phyloP scores from a whole-genome alignment of 2,329 filamentous ascomycete genomes.

The Hymenoscyphus repandus region DNA sequence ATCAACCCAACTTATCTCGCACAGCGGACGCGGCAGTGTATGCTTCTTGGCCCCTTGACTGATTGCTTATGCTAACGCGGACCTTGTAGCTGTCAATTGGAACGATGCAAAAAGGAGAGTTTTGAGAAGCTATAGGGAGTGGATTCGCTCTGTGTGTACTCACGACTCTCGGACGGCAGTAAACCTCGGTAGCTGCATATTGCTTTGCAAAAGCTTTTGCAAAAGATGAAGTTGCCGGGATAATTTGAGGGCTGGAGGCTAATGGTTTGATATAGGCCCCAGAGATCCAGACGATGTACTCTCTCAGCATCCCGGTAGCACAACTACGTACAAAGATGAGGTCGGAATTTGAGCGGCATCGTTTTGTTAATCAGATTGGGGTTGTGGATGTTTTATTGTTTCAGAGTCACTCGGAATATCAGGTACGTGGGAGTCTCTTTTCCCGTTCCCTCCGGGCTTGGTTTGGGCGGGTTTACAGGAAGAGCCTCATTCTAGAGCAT shows the following conservation, averaged over 20 bases:
- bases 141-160: slow-evolving; percentile 82
- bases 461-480: not conserved
- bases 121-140: slow-evolving; percentile 84
- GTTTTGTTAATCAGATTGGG: slow-evolving; percentile 83
- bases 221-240: not conserved
- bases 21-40: slow-evolving; percentile 72
- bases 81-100: slow-evolving; percentile 73
- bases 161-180: not conserved
- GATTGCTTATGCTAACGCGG: slow-evolving; percentile 39
- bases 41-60: slow-evolving; percentile 33
- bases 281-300: slow-evolving; percentile 97
- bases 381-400: slow-evolving; percentile 86
- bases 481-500: too few species aligned
- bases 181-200: not conserved
- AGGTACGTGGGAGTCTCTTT: slow-evolving; percentile 52
- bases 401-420: slow-evolving; percentile 89
- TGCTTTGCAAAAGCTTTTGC: too few species aligned
- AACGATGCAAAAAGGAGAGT: slow-evolving; percentile 82
- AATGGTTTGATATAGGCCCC: slow-evolving; percentile 60
- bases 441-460: not conserved
- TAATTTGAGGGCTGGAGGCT: slow-evolving; percentile 14
- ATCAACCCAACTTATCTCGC: slow-evolving; percentile 93
- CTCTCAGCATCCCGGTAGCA: slow-evolving; percentile 80
- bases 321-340: slow-evolving; percentile 87
- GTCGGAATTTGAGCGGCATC: slow-evolving; percentile 93